These are phyloP conservation scores for Apiospora koreana DNA, from an alignment of 2,329 filamentous ascomycete species.

Conservation along the genomic window DNA sequence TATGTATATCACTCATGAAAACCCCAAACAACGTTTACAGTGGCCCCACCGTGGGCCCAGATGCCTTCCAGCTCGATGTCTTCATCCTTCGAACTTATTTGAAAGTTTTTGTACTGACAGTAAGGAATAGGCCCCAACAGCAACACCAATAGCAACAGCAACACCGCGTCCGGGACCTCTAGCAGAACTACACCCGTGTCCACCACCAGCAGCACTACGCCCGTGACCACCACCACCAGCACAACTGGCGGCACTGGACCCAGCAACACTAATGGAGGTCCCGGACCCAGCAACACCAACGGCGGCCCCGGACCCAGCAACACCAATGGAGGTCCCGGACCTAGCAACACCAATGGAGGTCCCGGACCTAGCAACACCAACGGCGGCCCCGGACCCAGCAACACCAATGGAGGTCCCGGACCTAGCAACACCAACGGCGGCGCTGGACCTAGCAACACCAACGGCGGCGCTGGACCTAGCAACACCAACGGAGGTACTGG, in stretches of 20 bases:
- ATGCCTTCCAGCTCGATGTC: neutral
- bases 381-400: neutral
- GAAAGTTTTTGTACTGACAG: neutral
- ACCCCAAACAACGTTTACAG: no score
- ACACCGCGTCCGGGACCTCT: neutral
- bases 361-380: no score
- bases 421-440: neutral
- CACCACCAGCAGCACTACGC: no score
- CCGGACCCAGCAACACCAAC: neutral
- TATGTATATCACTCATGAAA: neutral
- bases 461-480: no score
- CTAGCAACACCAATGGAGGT: neutral
- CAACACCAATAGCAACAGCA: neutral
- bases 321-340: neutral
- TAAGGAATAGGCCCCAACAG: neutral
- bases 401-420: neutral
- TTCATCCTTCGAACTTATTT: neutral
- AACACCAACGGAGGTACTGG: neutral
- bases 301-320: neutral
- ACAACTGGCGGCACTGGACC: neutral
- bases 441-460: no score
- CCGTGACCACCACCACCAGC: neutral
- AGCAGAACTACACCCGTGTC: neutral
- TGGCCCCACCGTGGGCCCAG: neutral
- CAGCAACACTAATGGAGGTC: no score